Evolutionary conservation across 306 rosid genomes (phyloP).

Genomic region (Cotoneaster glaucophyllus): DNA sequence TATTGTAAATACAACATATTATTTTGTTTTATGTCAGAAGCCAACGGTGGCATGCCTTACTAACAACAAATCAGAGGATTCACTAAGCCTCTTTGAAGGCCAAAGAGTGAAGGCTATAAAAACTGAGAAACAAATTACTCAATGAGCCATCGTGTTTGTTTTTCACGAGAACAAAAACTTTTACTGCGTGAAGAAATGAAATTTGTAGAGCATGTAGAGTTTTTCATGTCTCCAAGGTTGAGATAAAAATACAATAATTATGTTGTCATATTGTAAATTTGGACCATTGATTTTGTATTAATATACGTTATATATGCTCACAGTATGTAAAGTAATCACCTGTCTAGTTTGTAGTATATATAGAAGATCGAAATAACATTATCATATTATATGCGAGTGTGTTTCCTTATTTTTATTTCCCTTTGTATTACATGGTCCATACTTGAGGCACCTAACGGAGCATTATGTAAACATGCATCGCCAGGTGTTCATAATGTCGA

Average conservation of each 20-base stretch:
- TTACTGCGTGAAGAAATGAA: not conserved
- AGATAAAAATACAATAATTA: not conserved
- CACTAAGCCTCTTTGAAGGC: too few relatives aligned
- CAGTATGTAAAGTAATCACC: not conserved
- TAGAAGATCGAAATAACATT: not conserved
- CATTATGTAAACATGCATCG: not conserved
- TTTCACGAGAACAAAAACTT: too few relatives aligned
- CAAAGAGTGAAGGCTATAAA: too few relatives aligned
- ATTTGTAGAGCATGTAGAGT: not conserved
- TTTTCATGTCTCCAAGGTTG: not conserved
- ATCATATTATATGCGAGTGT: not conserved
- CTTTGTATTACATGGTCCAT: not conserved
- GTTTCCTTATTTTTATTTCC: not conserved
- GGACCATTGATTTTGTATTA: not conserved
- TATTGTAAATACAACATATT: too few relatives aligned
- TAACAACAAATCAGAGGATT: too few relatives aligned
- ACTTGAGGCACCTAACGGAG: not conserved
- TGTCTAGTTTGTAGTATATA: not conserved
- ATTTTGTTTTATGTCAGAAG: too few relatives aligned
- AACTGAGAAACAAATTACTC: too few relatives aligned
- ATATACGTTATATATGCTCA: not conserved
- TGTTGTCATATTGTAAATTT: not conserved
- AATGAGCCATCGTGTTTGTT: too few relatives aligned
- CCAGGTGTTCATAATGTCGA: conserved; percentile 70
- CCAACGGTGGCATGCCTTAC: too few relatives aligned